Percentiles rank a stretch among this genome's conserved stretches.
Evolutionary conservation across 768 basidiomycete genomes (phyloP).

Genomic region (Trametes gibbosa): DNA sequence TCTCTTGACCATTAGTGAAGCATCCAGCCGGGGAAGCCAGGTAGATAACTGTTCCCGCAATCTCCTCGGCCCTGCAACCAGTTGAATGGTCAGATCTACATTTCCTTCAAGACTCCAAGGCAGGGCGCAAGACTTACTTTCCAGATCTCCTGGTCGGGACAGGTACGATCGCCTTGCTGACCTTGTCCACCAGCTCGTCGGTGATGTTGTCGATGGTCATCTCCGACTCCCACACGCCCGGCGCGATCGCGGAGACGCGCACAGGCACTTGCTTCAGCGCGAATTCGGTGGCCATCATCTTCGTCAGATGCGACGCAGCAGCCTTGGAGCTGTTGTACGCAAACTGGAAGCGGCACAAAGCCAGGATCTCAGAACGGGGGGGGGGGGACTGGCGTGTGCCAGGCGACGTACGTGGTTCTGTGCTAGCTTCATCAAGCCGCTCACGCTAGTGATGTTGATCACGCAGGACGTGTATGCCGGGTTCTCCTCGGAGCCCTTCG

Average conservation of each 20-base stretch:
- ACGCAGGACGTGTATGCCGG: conserved; percentile 60
- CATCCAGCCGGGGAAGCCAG: conserved; percentile 70
- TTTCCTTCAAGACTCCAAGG: background rate
- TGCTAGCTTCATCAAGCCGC: conserved; percentile 65
- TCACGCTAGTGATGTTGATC: conserved; percentile 77
- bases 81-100: background rate
- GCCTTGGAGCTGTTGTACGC: conserved; percentile 81
- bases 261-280: conserved; percentile 65
- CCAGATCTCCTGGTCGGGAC: conserved; percentile 65
- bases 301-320: conserved; percentile 73
- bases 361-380: background rate
- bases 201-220: conserved; percentile 60
- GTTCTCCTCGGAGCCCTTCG: conserved; percentile 63
- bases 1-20: conserved; percentile 77
- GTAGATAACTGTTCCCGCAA: conserved; percentile 76
- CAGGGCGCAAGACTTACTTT: conserved; percentile 43
- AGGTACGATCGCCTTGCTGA: conserved; percentile 58
- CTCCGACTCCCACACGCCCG: conserved; percentile 74
- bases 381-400: background rate
- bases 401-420: conserved; percentile 67
- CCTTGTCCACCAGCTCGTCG: conserved; percentile 45
- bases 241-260: conserved; percentile 70
- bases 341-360: conserved; percentile 46
- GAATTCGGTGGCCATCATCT: conserved; percentile 73
- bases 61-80: conserved; percentile 57